Evolutionary conservation across 176 grass and related monocot species (phyloP), one percentile per base, ranked within the genome.

Genomic region (Microstegium vimineum): DNA sequence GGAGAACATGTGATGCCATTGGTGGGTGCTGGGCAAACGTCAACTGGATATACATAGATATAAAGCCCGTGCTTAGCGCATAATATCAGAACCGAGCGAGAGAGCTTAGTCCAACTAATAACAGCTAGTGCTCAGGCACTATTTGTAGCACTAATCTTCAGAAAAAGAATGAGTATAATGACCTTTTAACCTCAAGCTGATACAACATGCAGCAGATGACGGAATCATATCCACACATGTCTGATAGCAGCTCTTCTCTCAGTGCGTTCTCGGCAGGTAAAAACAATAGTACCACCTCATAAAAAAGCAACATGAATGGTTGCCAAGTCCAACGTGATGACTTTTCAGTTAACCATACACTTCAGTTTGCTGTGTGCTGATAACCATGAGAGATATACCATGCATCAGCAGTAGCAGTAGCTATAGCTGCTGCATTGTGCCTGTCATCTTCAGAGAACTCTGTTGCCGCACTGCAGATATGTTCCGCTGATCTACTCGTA

Each of bases 31-130:
- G 35, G 78, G 77, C 66, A 86, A 10, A 77, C 83, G 83, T 72
- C 78, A 63, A 15, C 25, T 27, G 27, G 26, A 63, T 30, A 25
- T 57, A 57, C 22, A 61, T 27, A 25, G 1, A 56, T 56, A 41
- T 10, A 40, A 51, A 62, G 30, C 66, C 23, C 33, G 22, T 67
- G 51, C 71, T 87, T 82, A 83, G 33, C 86, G 6, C 75, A 38
- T n/a, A n/a, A n/a, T n/a, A n/a, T 75, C 23, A 71, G 69, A 45
- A 17, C 38, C 14, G 74, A 88, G n/a, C n/a, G n/a, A n/a, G n/a
- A n/a, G n/a, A n/a, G 26, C 81, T 30, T 61, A 17, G 81, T 88
- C 81, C 78, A 79, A n/a, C n/a, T n/a, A n/a, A n/a, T n/a, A n/a
- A 65, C n/a, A 46, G 38, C 25, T 43, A 37, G 75, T 66, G 43